Conservation (phyloP, 441 rosid genomes). For the Gossypium trilobum region DNA sequence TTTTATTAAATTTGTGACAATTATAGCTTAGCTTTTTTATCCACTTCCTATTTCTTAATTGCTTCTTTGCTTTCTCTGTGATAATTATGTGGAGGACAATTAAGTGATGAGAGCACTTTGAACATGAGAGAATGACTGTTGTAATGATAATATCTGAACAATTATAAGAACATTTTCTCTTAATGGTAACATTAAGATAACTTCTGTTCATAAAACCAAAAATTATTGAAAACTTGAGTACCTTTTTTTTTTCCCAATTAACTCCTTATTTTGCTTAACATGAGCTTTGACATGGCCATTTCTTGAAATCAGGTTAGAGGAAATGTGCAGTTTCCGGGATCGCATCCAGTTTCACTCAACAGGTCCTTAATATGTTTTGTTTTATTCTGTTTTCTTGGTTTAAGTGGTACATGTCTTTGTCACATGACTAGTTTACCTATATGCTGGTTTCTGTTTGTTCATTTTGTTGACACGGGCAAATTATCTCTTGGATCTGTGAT, state of each 20-base stretch:
- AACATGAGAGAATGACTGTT: neutral
- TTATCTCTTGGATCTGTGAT: neutral
- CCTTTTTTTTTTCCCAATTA: neutral
- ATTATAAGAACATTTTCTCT: neutral
- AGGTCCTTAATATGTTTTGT: conserved; percentile 37
- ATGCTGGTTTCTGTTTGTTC: conserved; percentile 5
- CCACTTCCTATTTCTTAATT: neutral
- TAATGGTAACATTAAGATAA: neutral
- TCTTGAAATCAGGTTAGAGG: conserved; percentile 59
- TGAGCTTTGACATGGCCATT: conserved; percentile 7
- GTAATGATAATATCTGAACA: neutral
- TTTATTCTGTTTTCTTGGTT: conserved; percentile 16
- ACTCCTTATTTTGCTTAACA: neutral
- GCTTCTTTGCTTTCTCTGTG: neutral
- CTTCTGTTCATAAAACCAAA: neutral
- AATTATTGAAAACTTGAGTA: neutral
- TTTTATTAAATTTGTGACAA: neutral
- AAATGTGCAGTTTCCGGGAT: conserved; percentile 81
- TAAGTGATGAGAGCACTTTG: neutral
- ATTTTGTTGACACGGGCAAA: neutral
- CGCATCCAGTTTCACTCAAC: conserved; percentile 96
- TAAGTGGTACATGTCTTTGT: neutral
- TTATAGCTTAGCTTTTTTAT: neutral
- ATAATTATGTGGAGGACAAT: neutral
- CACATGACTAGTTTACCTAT: neutral